Evolutionary conservation across 169 alveolate genomes (phyloP), one percentile per base, ranked within the genome.

Genomic region (Condylostoma magnum): DNA sequence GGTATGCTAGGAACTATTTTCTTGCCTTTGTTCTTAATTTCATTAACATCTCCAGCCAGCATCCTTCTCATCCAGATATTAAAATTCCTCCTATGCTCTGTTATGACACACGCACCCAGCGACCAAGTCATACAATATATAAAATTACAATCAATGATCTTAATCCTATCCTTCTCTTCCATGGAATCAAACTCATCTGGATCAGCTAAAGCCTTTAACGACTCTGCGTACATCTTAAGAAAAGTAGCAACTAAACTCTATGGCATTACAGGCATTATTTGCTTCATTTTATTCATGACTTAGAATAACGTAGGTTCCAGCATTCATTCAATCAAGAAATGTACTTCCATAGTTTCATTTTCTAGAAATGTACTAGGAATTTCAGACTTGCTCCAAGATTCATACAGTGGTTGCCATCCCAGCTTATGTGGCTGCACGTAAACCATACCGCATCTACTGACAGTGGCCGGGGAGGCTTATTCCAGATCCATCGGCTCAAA

Each of bases 391-490:
- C 56, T 84, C 94, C 96, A 91, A 3, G 90, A 76, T 36, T 79
- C 53, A 46, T 74, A 77, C 1, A 91, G 60, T 28, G 94, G 94
- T 44, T 79, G 72, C 87, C 92, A 88, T 5, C 96, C 96, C 53
- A 91, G 80, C 31, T 79, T 53, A 34, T 80, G 83, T 6, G 94
- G 96, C 36, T 91, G 92, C 90, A 91, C 79, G 57, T 91, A 91
- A 51, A 91, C 87, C 96, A 91, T 91, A 68, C 94, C 96, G 69
- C 94, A 87, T 58, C 96, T 56, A 20, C 93, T 83, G 0, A 91
- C 96, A 15, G 96, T 91, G 22, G 96, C 95, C 4, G 96, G 95
- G 0, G 94, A 86, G 6, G 95, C 96, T 28, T 84, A 92, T 46
- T 81, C 85, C 30, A 91, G 75, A 69, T 91, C 96, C 87, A 84